Percentiles rank a stretch among this genome's conserved stretches.
phyloP scores from a whole-genome alignment of 2,329 filamentous ascomycete genomes.

The Verticillium klebahnii region DNA sequence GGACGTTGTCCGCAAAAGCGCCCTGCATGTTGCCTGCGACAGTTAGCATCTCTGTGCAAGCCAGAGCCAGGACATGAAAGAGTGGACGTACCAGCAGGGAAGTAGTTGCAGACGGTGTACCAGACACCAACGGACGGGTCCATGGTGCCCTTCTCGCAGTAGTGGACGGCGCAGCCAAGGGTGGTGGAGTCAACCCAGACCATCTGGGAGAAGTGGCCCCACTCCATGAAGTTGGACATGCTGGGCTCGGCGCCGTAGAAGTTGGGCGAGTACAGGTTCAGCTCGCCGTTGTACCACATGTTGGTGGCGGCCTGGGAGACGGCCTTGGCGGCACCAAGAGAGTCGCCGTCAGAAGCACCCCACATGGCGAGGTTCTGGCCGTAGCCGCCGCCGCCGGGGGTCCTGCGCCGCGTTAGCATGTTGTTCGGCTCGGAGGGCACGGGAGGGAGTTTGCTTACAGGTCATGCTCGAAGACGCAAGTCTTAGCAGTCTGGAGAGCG shows the following conservation, averaged over 20 bases:
- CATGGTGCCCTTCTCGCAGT: conserved; percentile 53
- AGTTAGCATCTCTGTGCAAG: conserved; percentile 12
- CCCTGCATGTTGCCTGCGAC: conserved; percentile 47
- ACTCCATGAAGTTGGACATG: conserved; percentile 57
- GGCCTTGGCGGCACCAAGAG: conserved; percentile 47
- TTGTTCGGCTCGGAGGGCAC: neutral
- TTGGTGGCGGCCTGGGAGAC: conserved; percentile 68
- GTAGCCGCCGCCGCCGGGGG: conserved; percentile 59
- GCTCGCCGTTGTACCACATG: conserved; percentile 85
- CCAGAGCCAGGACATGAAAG: neutral
- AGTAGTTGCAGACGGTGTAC: conserved; percentile 90
- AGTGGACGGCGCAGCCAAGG: conserved; percentile 60
- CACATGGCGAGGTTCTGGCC: conserved; percentile 88
- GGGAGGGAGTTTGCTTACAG: conserved; percentile 47
- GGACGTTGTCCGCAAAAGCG: conserved; percentile 45
- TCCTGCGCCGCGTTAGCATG: conserved; percentile 25
- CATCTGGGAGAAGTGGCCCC: conserved; percentile 51
- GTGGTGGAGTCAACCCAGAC: conserved; percentile 33
- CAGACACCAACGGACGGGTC: conserved; percentile 47
- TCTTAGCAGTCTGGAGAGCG: conserved; percentile 58
- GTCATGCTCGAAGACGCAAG: conserved; percentile 72
- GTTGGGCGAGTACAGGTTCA: conserved; percentile 46
- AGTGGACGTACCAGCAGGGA: conserved; percentile 58
- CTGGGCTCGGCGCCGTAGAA: conserved; percentile 59
- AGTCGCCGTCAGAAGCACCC: conserved; percentile 31